Base-by-base conservation (phyloP, 2,329 filamentous ascomycete species). In the Chrysosporium queenslandicum region DNA sequence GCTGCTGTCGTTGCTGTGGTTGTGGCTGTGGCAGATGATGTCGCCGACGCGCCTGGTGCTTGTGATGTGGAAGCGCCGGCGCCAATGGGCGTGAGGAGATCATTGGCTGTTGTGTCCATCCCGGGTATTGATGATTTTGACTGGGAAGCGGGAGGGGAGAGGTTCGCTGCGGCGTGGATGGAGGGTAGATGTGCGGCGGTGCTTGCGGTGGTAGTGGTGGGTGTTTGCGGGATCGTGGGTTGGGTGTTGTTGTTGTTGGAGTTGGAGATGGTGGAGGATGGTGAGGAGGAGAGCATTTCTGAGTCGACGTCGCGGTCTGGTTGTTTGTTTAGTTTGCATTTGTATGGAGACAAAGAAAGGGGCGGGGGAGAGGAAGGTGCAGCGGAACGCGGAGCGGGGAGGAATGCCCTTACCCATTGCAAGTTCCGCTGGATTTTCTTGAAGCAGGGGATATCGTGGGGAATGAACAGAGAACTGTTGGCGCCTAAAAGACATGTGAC, bases 221-320 rank as follows among this genome's bases (percentile, higher is more conserved):
- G 42, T 9, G 50, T 46, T 41, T 40, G 50, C 2, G 32, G 43
- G 42, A 34, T 18, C 20, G 30, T 40, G 18, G 52, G 20, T 50
- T 47, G 36, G 18, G 27, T 42, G 46, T 29, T 29, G 27, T 29
- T 29, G 27, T 29, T 29, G 27, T 29, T 29, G 27, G 4, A 5
- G 27, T 53, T 55, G 42, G 43, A 45, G 43, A 50, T 43, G 21
- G 18, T 12, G 32, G 51, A 49, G 21, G 46, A 55, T 5, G 62
- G 61, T 45, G 68, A 64, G 37, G 66, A 66, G 41, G 74, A 77
- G 55, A 74, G 71, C 77, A 80, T 80, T 55, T 74, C 75, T 27
- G 74, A 77, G 67, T 80, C 77, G 41, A 76, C 75, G 64, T 79
- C 77, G 59, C 60, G 64, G 60, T 80, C 76, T 74, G 59, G 14